Evolutionary conservation across 768 basidiomycete genomes (phyloP).

Genomic region (Lactifluus volemus): DNA sequence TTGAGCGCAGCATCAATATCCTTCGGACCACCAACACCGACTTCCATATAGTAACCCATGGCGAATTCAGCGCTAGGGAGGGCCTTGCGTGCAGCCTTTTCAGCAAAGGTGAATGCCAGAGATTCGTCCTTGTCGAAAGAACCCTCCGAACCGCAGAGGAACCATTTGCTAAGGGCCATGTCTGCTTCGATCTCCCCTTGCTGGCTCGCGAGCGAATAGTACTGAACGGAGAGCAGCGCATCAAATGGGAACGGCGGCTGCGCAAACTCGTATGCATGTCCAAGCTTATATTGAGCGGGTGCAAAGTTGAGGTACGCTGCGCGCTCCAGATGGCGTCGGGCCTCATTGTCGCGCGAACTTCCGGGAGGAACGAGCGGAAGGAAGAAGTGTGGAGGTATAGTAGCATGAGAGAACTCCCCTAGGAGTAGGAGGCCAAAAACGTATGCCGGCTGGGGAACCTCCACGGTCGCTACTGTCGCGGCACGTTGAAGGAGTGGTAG

Average conservation of each 20-base stretch:
- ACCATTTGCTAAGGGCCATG: constrained; percentile 97
- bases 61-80: constrained; percentile 86
- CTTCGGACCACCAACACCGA: constrained; percentile 73
- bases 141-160: constrained; percentile 75
- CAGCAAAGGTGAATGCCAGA: constrained; percentile 83
- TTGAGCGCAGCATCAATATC: constrained; percentile 53
- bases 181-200: constrained; percentile 89
- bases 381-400: constrained; percentile 44
- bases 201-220: constrained; percentile 76
- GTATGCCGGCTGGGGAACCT: constrained; percentile 84
- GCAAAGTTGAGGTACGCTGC: constrained; percentile 81
- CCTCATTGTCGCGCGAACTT: constrained; percentile 45
- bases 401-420: constrained; percentile 66
- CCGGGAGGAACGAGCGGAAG: constrained; percentile 45
- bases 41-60: constrained; percentile 91
- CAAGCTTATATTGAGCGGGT: constrained; percentile 88
- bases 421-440: constrained; percentile 84
- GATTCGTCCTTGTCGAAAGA: constrained; percentile 81
- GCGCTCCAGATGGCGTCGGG: constrained; percentile 69
- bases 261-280: constrained; percentile 89
- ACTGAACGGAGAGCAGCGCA: constrained; percentile 82
- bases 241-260: constrained; percentile 80
- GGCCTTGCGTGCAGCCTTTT: constrained; percentile 70
- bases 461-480: constrained; percentile 60
- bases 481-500: constrained; percentile 70